A percentile compares a stretch with the other conserved stretches of the same genome.
These are phyloP conservation scores for Melaleuca quinquenervia DNA, from an alignment of 345 rosid species.

Conservation along the genomic window DNA sequence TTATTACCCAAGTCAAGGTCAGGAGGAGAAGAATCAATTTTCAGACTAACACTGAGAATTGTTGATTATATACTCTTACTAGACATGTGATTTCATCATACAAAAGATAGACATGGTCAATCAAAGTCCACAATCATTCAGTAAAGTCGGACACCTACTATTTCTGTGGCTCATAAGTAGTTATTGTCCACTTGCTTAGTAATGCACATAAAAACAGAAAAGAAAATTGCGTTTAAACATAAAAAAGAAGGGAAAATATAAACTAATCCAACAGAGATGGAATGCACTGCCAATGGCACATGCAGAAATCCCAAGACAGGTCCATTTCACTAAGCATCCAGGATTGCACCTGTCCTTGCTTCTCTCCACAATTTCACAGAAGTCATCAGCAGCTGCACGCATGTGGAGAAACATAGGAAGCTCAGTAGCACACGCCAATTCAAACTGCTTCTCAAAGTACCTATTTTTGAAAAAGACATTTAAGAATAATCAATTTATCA, in stretches of 20 bases:
- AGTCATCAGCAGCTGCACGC: conserved; percentile 91
- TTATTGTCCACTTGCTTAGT: background rate
- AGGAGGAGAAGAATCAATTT: background rate
- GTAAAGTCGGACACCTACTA: background rate
- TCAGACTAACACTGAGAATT: background rate
- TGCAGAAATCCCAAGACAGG: background rate
- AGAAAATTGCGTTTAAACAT: background rate
- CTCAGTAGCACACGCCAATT: conserved; percentile 76
- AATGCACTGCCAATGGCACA: background rate
- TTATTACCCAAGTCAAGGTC: background rate
- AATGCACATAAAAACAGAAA: background rate
- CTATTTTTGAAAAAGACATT: conserved; percentile 15
- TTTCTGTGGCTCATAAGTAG: background rate
- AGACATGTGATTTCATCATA: background rate
- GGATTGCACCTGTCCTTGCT: conserved; percentile 52
- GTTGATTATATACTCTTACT: background rate
- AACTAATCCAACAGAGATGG: background rate
- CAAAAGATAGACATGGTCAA: background rate
- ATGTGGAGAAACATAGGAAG: conserved; percentile 94
- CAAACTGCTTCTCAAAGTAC: conserved; percentile 97
- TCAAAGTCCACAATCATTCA: background rate
- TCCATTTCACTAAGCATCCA: background rate
- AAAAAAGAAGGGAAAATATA: background rate
- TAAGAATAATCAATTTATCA: background rate
- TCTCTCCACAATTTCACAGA: conserved; percentile 66